Conservation (phyloP, 306 rosid genomes). For the Vigna reflexopilosa region DNA sequence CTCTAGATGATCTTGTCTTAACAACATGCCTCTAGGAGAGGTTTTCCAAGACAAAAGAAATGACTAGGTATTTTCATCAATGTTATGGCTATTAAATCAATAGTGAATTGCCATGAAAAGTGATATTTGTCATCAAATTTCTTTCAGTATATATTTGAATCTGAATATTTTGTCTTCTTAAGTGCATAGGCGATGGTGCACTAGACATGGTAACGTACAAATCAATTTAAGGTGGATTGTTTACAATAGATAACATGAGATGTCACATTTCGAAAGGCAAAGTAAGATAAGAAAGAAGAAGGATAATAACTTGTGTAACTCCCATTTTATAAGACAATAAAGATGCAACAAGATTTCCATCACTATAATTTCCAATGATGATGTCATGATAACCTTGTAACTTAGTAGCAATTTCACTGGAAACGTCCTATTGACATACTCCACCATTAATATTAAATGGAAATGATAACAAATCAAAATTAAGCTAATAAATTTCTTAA, state of each 20-base stretch:
- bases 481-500: conserved; percentile 8
- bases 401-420: conserved; percentile 79
- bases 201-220: conserved; percentile 53
- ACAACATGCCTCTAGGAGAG: neutral
- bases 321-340: conserved; percentile 91
- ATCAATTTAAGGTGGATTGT: conserved; percentile 38
- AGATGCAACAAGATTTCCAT: conserved; percentile 94
- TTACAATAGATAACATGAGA: conserved; percentile 3
- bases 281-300: conserved; percentile 24
- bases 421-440: conserved; percentile 67
- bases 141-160: conserved; percentile 86
- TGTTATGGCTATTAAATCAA: conserved; percentile 88
- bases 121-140: conserved; percentile 87
- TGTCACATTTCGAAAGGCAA: conserved; percentile 29
- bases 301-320: conserved; percentile 75
- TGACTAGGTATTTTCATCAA: conserved; percentile 4
- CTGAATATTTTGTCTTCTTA: conserved; percentile 95
- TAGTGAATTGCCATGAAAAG: conserved; percentile 92
- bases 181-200: conserved; percentile 90
- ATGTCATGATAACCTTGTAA: conserved; percentile 84
- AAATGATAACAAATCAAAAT: neutral
- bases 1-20: too few relatives aligned
- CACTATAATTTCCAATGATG: conserved; percentile 95
- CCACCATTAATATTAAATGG: conserved; percentile 36
- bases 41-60: too few relatives aligned